Conservation (phyloP, 1,139 yeast genomes). For the Taphrina confusa region DNA sequence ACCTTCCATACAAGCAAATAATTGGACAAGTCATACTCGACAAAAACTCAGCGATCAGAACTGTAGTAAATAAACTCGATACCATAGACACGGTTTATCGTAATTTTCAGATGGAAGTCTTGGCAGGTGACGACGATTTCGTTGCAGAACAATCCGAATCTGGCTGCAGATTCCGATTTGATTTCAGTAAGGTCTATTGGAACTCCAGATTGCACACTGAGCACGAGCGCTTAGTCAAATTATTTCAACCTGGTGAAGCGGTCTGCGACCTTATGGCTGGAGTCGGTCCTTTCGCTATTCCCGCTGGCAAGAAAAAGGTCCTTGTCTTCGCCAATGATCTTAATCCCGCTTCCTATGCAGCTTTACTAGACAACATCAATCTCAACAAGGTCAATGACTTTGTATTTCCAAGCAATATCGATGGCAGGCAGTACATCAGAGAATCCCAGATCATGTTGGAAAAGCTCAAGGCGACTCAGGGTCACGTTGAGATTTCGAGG, state of each 20-base stretch:
- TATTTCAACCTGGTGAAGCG: conserved; percentile 65
- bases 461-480: conserved; percentile 43
- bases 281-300: conserved; percentile 96
- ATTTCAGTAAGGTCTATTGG: conserved; percentile 95
- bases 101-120: conserved; percentile 88
- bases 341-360: conserved; percentile 80
- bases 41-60: conserved; percentile 73
- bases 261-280: conserved; percentile 98
- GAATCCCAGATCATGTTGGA: conserved; percentile 58
- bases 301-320: conserved; percentile 83
- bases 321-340: conserved; percentile 88
- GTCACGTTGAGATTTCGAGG: not conserved
- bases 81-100: conserved; percentile 84
- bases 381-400: conserved; percentile 57
- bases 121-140: conserved; percentile 74
- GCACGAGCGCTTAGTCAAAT: conserved; percentile 73
- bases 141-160: conserved; percentile 86
- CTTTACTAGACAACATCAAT: conserved; percentile 64
- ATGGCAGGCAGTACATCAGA: conserved; percentile 79
- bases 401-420: conserved; percentile 67
- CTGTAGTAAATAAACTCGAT: conserved; percentile 93
- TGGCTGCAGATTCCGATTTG: conserved; percentile 81
- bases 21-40: conserved; percentile 91
- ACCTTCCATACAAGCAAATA: conserved; percentile 73
- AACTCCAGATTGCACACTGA: conserved; percentile 92